Evolutionary conservation across 1,139 yeast genomes (phyloP), one percentile per base, ranked within the genome.

Genomic region (Taphrina sp.): DNA sequence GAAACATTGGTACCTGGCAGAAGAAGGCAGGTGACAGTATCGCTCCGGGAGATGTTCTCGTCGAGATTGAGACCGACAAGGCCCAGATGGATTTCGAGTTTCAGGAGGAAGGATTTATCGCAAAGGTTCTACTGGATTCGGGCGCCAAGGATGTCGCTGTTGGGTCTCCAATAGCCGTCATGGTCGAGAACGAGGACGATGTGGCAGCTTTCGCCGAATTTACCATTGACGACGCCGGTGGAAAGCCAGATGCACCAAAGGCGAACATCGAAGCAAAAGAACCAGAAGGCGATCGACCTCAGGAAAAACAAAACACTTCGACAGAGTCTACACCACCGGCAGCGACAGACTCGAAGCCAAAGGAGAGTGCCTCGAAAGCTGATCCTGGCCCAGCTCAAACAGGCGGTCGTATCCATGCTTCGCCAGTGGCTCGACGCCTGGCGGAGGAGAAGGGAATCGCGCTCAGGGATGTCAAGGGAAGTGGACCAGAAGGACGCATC

Each of bases 61-160:
- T 96, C 59, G 98, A 92, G 73, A 85, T 92, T 63, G 98, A 92
- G 75, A 92, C 99, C 63, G 99, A 92, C 72, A 92, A 92, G 77
- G 98, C 99, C 58, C 85, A 90, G 62, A 92, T 92, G 96, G 99
- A 94, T 74, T 92, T 89, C 67, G 99, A 92, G 74, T 92, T 92
- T 77, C 97, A 90, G 76, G 99, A 94, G 66, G 99, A 94, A 59
- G 99, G 98, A 59, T 89, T 70, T 75, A 76, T 92, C 68, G 97
- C 98, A 63, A 87, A 92, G 77, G 83, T 89, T 64, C 76, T 94
- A 64, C 78, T 89, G 62, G 89, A 80, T 34, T 90, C 83, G 62
- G 96, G 97, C 56, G 73, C 95, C 60, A 83, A 88, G 72, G 96
- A 92, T 66, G 76, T 94, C 58, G 89, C 95, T 51, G 95, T 92